A percentile compares a stretch with the other conserved stretches of the same genome.
These are phyloP conservation scores for Phyllosticta citrichinensis DNA, from an alignment of 2,329 filamentous ascomycete species.

Conservation along the genomic window DNA sequence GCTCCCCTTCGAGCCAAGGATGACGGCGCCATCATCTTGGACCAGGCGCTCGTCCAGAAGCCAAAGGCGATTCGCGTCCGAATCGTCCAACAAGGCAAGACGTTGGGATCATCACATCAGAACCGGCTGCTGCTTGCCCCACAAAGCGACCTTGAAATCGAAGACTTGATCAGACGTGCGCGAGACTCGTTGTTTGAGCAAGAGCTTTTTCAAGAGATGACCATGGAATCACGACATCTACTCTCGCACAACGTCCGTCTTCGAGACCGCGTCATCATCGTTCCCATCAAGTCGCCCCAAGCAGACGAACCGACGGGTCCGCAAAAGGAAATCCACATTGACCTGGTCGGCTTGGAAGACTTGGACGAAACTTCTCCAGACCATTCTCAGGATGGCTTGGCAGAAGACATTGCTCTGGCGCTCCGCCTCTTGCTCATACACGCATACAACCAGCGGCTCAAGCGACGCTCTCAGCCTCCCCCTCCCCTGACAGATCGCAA, in stretches of 20 bases:
- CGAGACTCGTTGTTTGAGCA: constrained; percentile 72
- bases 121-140: constrained; percentile 13
- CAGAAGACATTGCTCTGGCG: constrained; percentile 55
- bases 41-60: constrained; percentile 49
- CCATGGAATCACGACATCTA: constrained; percentile 66
- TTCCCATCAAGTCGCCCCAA: constrained; percentile 17
- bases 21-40: constrained; percentile 66
- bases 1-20: constrained; percentile 66
- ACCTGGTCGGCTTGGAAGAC: constrained; percentile 55
- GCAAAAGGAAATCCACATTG: constrained; percentile 54
- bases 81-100: constrained; percentile 46
- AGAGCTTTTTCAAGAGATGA: constrained; percentile 85
- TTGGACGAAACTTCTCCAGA: constrained; percentile 17
- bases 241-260: constrained; percentile 60
- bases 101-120: constrained; percentile 46
- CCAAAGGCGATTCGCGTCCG: constrained; percentile 58
- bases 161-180: constrained; percentile 61
- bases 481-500: constrained; percentile 43
- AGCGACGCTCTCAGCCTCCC: constrained; percentile 56
- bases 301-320: constrained; percentile 24
- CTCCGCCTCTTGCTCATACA: constrained; percentile 70
- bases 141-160: constrained; percentile 31
- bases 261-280: constrained; percentile 36
- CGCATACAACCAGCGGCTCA: constrained; percentile 66
- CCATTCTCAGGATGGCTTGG: constrained; percentile 36